phyloP scores from a whole-genome alignment of 2,329 filamentous ascomycete genomes.

The Cercospora sojina region DNA sequence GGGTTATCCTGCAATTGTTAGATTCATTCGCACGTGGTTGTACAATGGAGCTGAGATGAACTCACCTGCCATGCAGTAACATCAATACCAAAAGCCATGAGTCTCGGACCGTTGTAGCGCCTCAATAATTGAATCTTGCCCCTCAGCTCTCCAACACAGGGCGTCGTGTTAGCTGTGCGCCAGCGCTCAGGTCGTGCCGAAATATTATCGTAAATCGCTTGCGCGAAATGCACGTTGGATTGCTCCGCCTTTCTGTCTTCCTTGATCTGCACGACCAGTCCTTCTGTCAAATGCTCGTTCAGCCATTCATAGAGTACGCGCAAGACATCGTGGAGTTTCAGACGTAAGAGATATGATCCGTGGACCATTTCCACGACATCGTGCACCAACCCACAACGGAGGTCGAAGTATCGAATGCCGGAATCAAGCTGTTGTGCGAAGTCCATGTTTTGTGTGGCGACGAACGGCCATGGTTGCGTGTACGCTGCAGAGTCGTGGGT shows the following conservation, averaged over 20 bases:
- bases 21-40: background rate
- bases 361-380: constrained; percentile 40
- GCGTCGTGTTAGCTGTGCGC: constrained; percentile 39
- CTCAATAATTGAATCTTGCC: constrained; percentile 41
- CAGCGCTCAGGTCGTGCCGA: constrained; percentile 31
- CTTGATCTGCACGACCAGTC: constrained; percentile 39
- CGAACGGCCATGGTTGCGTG: constrained; percentile 38
- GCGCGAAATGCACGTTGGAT: constrained; percentile 41
- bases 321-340: constrained; percentile 34
- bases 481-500: constrained; percentile 41
- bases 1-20: constrained; percentile 34
- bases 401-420: constrained; percentile 41
- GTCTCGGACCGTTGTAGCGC: constrained; percentile 31
- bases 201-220: constrained; percentile 38
- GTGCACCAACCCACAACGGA: constrained; percentile 38
- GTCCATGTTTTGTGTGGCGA: constrained; percentile 37
- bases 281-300: constrained; percentile 33
- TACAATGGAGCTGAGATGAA: background rate
- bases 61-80: constrained; percentile 34
- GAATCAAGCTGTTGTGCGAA: constrained; percentile 35
- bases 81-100: constrained; percentile 36
- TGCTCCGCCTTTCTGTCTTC: constrained; percentile 36
- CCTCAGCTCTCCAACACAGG: constrained; percentile 36
- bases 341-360: constrained; percentile 34
- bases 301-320: constrained; percentile 36